A percentile compares a stretch with the other conserved stretches of the same genome.
These are phyloP conservation scores for Mycena belliarum DNA, from an alignment of 768 basidiomycete species.

Conservation along the genomic window DNA sequence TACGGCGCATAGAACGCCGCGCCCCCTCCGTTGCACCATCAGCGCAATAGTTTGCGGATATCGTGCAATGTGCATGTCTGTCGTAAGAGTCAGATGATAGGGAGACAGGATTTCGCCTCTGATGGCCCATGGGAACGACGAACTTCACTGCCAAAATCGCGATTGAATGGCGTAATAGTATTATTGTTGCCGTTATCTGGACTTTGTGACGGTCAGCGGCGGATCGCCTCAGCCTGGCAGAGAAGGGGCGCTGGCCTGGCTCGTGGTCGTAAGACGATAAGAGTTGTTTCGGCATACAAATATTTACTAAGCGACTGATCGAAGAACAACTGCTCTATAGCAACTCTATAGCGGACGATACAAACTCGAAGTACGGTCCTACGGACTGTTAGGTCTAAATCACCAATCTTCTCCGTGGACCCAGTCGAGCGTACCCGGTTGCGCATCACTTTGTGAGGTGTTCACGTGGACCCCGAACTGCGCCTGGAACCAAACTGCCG, in stretches of 20 bases:
- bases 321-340: no score
- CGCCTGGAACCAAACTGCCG: conserved; percentile 11
- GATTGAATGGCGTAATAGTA: no score
- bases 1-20: not conserved
- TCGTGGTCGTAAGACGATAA: no score
- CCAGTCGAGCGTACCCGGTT: conserved; percentile 8
- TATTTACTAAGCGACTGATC: no score
- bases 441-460: not conserved
- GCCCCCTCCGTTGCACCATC: conserved; percentile 12
- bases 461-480: conserved; percentile 3
- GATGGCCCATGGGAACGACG: no score
- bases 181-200: no score
- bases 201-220: no score
- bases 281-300: no score
- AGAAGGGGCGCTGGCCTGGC: no score
- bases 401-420: conserved; percentile 20
- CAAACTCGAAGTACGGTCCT: not conserved
- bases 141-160: no score
- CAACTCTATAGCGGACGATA: no score
- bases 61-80: conserved; percentile 14
- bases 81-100: not conserved
- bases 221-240: no score
- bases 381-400: not conserved
- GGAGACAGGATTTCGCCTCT: not conserved
- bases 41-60: conserved; percentile 10